Evolutionary conservation across 2,329 filamentous ascomycete genomes (phyloP), one percentile per base, ranked within the genome.

Genomic region (Monosporascus sp.): DNA sequence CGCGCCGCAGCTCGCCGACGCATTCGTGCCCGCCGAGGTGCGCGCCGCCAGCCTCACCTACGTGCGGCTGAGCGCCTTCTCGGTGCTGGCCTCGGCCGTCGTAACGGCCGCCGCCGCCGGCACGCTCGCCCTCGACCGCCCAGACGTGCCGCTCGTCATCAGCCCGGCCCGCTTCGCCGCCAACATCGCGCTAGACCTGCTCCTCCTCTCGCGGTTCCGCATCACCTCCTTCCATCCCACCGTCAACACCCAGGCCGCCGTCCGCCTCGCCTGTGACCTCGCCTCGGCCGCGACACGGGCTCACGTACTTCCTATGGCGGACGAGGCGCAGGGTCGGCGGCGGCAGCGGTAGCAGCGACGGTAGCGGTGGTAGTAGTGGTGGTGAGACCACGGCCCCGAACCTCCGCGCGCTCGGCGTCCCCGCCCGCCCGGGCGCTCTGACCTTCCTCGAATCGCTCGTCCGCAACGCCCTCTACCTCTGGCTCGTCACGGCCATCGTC

Each of bases 391-490:
- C 65, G 1, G 61, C 56, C 1, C 76, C 79, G 0, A 76, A 65
- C 7, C 50, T 79, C 1, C 58, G 59, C 1, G 73, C 77, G 0
- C 69, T 89, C 0, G 60, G 66, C 1, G 70, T 80, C 0, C 73
- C 89, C 1, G 61, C 77, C 1, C 73, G 74, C 1, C 86, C 87
- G 0, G 85, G 85, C 0, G 50, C 78, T 2, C 71, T 81, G 38
- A 86, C 81, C 0, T 82, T 89, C 39, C 46, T 70, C 7, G 87
- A 90, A 62, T 89, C 85, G 0, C 83, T 81, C 0, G 68, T 89
- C 4, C 75, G 87, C 7, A 90, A 90, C 56, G 76, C 82, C 0
- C 72, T 90, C 0, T 90, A 90, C 55, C 77, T 90, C 0, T 90
- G 86, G 86, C 74, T 90, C 0, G 77, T 90, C 1, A 77, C 72